A percentile compares a stretch with the other conserved stretches of the same genome.
These are phyloP conservation scores for Chromera velia DNA, from an alignment of 73 alveolate species.

Conservation along the genomic window DNA sequence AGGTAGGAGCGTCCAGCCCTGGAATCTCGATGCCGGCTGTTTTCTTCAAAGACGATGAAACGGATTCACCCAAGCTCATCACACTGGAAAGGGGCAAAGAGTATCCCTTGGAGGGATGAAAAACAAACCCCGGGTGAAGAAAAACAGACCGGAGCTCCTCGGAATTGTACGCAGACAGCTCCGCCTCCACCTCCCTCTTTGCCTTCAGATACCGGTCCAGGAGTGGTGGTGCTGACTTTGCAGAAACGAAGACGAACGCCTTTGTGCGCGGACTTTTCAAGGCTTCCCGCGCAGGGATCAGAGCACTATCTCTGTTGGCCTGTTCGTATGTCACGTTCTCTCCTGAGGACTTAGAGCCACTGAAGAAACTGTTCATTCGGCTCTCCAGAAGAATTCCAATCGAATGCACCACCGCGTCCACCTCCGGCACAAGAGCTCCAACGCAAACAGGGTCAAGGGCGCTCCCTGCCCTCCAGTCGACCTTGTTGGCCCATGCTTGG, in stretches of 20 bases:
- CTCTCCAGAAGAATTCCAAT: not conserved
- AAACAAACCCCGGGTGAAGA: too few species aligned
- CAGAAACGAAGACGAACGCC: not conserved
- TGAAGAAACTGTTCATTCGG: not conserved
- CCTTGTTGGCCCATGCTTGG: not conserved
- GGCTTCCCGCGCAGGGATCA: not conserved
- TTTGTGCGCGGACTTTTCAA: not conserved
- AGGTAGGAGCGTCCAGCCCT: too few species aligned
- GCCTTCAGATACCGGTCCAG: not conserved
- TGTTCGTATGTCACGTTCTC: not conserved
- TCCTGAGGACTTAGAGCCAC: not conserved
- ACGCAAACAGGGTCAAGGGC: not conserved
- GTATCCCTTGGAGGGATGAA: too few species aligned
- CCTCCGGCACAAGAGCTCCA: not conserved
- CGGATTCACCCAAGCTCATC: too few species aligned
- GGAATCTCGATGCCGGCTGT: too few species aligned
- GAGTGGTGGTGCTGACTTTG: not conserved
- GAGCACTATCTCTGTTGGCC: not conserved
- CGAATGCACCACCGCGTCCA: not conserved
- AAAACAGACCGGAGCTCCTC: too few species aligned
- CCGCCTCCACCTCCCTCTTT: not conserved
- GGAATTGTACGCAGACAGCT: too few species aligned
- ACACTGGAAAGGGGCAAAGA: too few species aligned
- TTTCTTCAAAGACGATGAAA: too few species aligned
- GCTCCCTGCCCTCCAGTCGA: not conserved